Percentiles rank a stretch among this genome's conserved stretches.
These are phyloP conservation scores for Phytophthora kernoviae DNA, from an alignment of 352 stramenopile genomes.

Conservation along the genomic window DNA sequence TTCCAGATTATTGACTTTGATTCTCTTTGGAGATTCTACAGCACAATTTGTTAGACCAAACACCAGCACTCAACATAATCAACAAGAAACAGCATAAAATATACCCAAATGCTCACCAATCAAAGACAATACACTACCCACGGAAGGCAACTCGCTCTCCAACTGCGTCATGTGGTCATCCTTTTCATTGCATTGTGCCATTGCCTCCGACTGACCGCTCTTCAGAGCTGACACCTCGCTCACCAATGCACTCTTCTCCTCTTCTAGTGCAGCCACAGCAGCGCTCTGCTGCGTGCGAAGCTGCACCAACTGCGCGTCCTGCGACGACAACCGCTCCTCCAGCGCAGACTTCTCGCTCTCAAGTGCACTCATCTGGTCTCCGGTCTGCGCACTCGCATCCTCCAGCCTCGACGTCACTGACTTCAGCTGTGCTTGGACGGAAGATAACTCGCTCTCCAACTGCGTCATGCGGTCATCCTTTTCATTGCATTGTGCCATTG, in stretches of 20 bases:
- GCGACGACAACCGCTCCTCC: slow-evolving; percentile 12
- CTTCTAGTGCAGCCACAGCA: slow-evolving; percentile 8
- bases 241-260: slow-evolving; percentile 15
- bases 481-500: slow-evolving; percentile 17
- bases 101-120: too few species aligned
- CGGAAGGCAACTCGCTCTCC: too few species aligned
- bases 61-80: too few species aligned
- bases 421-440: slow-evolving; percentile 2
- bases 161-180: slow-evolving; percentile 10
- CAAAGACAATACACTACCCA: too few species aligned
- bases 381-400: slow-evolving; percentile 4
- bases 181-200: slow-evolving; percentile 12
- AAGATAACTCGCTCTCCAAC: slow-evolving; percentile 16
- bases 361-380: slow-evolving; percentile 10
- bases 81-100: too few species aligned
- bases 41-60: too few species aligned
- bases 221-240: slow-evolving; percentile 8
- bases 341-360: slow-evolving; percentile 9
- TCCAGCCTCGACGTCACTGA: slow-evolving; percentile 8
- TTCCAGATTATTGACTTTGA: background rate
- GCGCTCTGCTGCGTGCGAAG: slow-evolving; percentile 8
- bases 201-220: slow-evolving; percentile 9
- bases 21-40: slow-evolving; percentile 4
- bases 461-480: slow-evolving; percentile 15
- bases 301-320: slow-evolving; percentile 7